Base-by-base conservation (phyloP, 140 eudicot species). In the Oenanthe javanica region DNA sequence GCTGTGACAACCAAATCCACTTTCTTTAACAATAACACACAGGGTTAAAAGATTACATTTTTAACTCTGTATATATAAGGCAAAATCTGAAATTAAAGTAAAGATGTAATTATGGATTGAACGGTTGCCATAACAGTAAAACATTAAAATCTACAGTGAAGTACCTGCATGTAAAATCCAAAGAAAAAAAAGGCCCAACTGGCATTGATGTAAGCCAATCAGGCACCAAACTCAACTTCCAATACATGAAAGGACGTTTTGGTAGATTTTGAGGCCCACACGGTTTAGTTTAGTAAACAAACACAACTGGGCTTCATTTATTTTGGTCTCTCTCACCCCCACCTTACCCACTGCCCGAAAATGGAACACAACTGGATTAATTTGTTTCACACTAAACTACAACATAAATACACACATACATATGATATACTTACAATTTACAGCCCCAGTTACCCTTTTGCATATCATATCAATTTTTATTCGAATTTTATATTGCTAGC, bases 201-300 rank as follows among this genome's bases (percentile, higher is more conserved):
- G 76, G 76, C 76, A 72, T 40, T 72, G 76, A 72, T 72, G 76
- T 42, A 72, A 72, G 77, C 50, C 50, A 72, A 40, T 72, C 50
- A 38, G 40, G 2, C 77, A 72, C 49, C 77, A 73, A 73, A 12
- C 77, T 43, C 77, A 46, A 18, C 54, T 51, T 38, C 79, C 43
- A 48, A 25, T 48, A 45, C 8, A 21, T 23, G 79, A 75, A 75
- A 75, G 21, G 63, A 75, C 63, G 19, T 49, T 63, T 75, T 75
- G 63, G 61, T 49, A 75, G 79, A 75, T 75, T 75, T 48, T 49
- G 4, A 69, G 46, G 79, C 54, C 79, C 79, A 75, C 79, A 0
- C 79, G 63, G 78, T 45, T 72, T 72, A n/a, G 51, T 74, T 69
- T 69, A 27, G 21, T 13, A 63, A 63, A 63, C 70, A 63, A 63